phyloP scores from a whole-genome alignment of 2,329 filamentous ascomycete species.

The Leptodontidium sp. region DNA sequence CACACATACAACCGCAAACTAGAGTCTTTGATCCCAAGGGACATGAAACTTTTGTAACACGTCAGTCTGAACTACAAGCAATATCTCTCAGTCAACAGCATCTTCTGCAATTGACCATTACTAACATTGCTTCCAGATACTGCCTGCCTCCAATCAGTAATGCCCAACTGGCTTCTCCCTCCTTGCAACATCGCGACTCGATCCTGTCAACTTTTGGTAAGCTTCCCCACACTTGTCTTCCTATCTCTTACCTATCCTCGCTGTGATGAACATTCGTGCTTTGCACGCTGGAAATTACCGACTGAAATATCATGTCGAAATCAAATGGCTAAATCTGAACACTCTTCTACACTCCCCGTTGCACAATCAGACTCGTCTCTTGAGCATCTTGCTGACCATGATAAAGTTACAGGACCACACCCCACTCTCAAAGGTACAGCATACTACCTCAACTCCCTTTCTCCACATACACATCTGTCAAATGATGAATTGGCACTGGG shows the following conservation, averaged over 20 bases:
- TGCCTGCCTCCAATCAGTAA: neutral
- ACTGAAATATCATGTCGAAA: slow-evolving; percentile 84
- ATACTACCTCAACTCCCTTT: slow-evolving; percentile 1
- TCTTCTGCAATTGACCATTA: neutral
- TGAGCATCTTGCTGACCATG: slow-evolving; percentile 29
- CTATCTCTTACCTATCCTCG: slow-evolving; percentile 34
- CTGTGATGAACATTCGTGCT: slow-evolving; percentile 49
- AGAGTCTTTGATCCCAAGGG: slow-evolving; percentile 93
- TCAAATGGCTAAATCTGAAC: slow-evolving; percentile 87
- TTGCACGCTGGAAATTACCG: slow-evolving; percentile 91
- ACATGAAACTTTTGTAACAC: slow-evolving; percentile 89
- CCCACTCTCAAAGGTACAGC: slow-evolving; percentile 33
- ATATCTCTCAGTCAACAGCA: slow-evolving; percentile 14
- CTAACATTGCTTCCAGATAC: slow-evolving; percentile 18
- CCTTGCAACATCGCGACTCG: neutral
- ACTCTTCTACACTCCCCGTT: slow-evolving; percentile 26
- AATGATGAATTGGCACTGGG: slow-evolving; percentile 97
- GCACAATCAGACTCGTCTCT: slow-evolving; percentile 18
- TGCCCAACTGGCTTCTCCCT: neutral
- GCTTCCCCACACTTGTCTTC: slow-evolving; percentile 12
- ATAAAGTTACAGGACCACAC: slow-evolving; percentile 21
- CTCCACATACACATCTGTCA: slow-evolving; percentile 33
- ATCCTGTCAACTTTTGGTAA: slow-evolving; percentile 15
- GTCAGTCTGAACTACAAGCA: slow-evolving; percentile 79
- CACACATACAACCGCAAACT: slow-evolving; percentile 86